These are phyloP conservation scores for Thalassiosira mediterranea DNA, from an alignment of 352 stramenopile genomes.

Conservation along the genomic window DNA sequence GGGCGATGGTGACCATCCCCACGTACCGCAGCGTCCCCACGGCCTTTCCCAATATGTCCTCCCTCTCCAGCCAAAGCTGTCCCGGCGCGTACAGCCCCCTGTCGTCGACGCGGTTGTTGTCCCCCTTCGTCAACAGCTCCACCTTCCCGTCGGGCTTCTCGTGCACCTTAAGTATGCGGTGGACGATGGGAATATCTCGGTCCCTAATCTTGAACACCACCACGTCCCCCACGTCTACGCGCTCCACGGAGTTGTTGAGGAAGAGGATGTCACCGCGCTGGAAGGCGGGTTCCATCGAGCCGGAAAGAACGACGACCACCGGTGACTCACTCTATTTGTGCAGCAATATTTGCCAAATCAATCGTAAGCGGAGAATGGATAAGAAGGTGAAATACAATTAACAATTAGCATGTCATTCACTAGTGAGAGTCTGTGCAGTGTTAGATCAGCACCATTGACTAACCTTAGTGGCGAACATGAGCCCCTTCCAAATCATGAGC, in stretches of 20 bases:
- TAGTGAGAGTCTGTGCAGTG: too few species aligned
- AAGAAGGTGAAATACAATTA: too few species aligned
- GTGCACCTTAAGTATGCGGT: constrained; percentile 97
- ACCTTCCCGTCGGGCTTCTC: constrained; percentile 85
- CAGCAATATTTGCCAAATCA: too few species aligned
- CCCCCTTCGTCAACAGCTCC: constrained; percentile 97
- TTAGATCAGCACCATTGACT: too few species aligned
- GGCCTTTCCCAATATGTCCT: constrained; percentile 97
- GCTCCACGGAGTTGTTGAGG: constrained; percentile 91
- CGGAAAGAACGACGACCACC: constrained; percentile 97
- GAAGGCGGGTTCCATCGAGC: constrained; percentile 99
- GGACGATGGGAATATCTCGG: constrained; percentile 98
- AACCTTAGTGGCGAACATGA: constrained; percentile 95
- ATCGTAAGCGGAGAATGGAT: too few species aligned
- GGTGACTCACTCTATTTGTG: constrained; percentile 90
- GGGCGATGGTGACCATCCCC: constrained; percentile 98
- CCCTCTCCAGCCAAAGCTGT: constrained; percentile 97
- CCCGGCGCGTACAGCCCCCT: constrained; percentile 96
- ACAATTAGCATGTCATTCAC: too few species aligned
- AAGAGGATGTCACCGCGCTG: constrained; percentile 98
- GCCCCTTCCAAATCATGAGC: constrained; percentile 99
- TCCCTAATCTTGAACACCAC: constrained; percentile 92
- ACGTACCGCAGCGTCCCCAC: constrained; percentile 96
- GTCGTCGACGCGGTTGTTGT: constrained; percentile 99
- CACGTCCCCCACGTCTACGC: constrained; percentile 85